A percentile compares a stretch with the other conserved stretches of the same genome.
Conservation (phyloP, 257 asterid species). For the Lycium barbarum region DNA sequence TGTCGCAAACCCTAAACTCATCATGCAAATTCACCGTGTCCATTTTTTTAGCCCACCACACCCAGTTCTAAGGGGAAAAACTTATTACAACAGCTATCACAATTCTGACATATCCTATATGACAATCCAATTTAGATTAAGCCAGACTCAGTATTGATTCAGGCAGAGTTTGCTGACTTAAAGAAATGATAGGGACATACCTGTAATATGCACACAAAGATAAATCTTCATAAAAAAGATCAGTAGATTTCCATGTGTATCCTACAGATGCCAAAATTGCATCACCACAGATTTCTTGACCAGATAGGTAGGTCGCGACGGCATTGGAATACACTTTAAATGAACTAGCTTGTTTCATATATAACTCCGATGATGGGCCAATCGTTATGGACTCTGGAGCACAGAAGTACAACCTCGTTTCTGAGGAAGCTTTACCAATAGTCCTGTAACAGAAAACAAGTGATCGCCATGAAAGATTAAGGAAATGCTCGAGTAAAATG, state of each 20-base stretch:
- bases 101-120: background rate
- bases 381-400: slow-evolving; percentile 50
- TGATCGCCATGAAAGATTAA: background rate
- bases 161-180: slow-evolving; percentile 14
- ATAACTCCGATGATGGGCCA: slow-evolving; percentile 43
- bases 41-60: slow-evolving; percentile 1
- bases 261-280: slow-evolving; percentile 89
- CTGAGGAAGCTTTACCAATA: slow-evolving; percentile 92
- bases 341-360: slow-evolving; percentile 42
- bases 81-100: slow-evolving; percentile 11
- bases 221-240: slow-evolving; percentile 67
- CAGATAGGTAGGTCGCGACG: slow-evolving; percentile 79
- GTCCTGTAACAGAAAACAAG: slow-evolving; percentile 53
- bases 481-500: background rate
- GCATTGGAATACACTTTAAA: slow-evolving; percentile 59
- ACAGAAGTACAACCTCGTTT: slow-evolving; percentile 73
- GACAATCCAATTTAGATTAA: background rate
- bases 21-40: slow-evolving; percentile 21
- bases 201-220: slow-evolving; percentile 69
- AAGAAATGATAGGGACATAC: slow-evolving; percentile 47
- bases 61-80: background rate
- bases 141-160: background rate
- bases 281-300: slow-evolving; percentile 77
- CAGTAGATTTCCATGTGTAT: slow-evolving; percentile 79
- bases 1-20: background rate